Conservation (phyloP, 1,284 basidiomycete genomes). For the Microbotryum scabiosae region DNA sequence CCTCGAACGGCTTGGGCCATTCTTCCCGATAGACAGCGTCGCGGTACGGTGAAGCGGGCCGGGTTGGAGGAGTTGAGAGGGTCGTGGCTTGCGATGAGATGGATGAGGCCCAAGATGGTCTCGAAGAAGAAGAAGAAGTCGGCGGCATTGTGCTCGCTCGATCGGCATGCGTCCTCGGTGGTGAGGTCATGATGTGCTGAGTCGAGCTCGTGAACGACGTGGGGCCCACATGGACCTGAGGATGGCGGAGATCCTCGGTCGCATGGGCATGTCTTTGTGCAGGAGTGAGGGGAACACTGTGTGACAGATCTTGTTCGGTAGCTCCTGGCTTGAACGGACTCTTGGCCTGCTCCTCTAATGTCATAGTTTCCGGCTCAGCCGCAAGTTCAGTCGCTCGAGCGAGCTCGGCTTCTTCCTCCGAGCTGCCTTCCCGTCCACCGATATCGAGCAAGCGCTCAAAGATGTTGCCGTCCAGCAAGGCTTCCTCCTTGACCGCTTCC, state of each 20-base stretch:
- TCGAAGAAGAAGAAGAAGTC: not conserved
- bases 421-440: constrained; percentile 17
- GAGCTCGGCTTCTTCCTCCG: constrained; percentile 9
- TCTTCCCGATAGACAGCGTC: not conserved
- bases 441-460: constrained; percentile 24
- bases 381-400: constrained; percentile 1
- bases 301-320: no score
- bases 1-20: constrained; percentile 21
- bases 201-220: no score
- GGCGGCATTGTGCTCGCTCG: not conserved
- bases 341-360: constrained; percentile 1
- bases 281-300: no score
- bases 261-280: no score
- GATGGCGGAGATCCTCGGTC: no score
- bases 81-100: no score
- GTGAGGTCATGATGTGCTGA: no score
- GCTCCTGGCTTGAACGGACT: not conserved
- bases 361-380: constrained; percentile 21
- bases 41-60: not conserved
- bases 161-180: not conserved
- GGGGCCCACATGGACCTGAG: no score
- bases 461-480: constrained; percentile 6
- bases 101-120: no score
- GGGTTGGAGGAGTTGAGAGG: not conserved
- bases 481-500: not conserved